phyloP scores from a whole-genome alignment of 495 filamentous ascomycete species.

The Acidomyces sp. region DNA sequence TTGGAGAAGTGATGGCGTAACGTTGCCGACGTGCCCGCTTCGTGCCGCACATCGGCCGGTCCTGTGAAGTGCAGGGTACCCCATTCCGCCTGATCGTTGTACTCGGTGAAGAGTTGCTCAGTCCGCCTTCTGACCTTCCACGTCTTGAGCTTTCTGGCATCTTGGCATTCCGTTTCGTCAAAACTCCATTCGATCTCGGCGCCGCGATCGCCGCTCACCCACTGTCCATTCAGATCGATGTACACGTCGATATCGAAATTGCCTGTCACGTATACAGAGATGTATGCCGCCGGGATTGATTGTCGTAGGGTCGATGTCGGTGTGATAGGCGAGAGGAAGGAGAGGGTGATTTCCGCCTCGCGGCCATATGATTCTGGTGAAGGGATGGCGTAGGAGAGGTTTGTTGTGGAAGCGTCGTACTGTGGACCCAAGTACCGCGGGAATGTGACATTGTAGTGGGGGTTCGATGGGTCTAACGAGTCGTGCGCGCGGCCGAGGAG shows the following conservation, averaged over 20 bases:
- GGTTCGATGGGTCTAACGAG: slow-evolving; percentile 40
- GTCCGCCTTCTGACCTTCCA: slow-evolving; percentile 51
- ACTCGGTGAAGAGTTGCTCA: slow-evolving; percentile 63
- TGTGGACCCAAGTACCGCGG: slow-evolving; percentile 64
- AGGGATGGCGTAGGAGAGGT: slow-evolving; percentile 67
- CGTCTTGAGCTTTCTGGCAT: slow-evolving; percentile 36
- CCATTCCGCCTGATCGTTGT: slow-evolving; percentile 73
- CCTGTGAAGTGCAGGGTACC: slow-evolving; percentile 69
- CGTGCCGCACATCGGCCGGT: slow-evolving; percentile 50
- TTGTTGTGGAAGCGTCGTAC: slow-evolving; percentile 89
- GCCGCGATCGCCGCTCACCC: slow-evolving; percentile 64
- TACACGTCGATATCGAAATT: slow-evolving; percentile 66
- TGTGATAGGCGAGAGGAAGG: slow-evolving; percentile 87
- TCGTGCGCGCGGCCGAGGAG: slow-evolving; percentile 80
- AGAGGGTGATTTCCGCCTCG: slow-evolving; percentile 52
- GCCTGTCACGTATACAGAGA: slow-evolving; percentile 63
- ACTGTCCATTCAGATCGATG: slow-evolving; percentile 77
- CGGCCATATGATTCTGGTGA: slow-evolving; percentile 29
- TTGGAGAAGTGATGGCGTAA: slow-evolving; percentile 63
- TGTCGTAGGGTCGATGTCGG: slow-evolving; percentile 84
- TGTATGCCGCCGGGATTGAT: slow-evolving; percentile 76
- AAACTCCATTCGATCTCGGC: slow-evolving; percentile 60
- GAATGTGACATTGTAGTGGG: slow-evolving; percentile 52
- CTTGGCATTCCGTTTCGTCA: slow-evolving; percentile 32
- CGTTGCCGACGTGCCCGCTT: slow-evolving; percentile 54